Evolutionary conservation across 2,329 filamentous ascomycete genomes (phyloP).

Genomic region (Fusarium luffae): DNA sequence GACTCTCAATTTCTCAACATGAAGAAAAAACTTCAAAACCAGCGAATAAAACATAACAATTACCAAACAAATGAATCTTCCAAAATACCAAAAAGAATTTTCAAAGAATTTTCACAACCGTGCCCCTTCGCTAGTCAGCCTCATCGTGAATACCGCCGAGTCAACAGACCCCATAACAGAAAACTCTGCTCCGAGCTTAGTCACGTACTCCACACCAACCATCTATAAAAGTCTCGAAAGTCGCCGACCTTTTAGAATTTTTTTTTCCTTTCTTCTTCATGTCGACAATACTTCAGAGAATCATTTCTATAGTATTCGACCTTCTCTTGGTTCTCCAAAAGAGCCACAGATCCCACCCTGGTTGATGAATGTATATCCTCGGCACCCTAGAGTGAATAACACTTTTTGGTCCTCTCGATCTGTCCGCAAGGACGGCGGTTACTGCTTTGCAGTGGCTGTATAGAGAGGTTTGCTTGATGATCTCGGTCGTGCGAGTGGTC

Average conservation of each 20-base stretch:
- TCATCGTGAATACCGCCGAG: background rate
- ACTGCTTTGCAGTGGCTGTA: slow-evolving; percentile 63
- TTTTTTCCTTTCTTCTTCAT: slow-evolving; percentile 64
- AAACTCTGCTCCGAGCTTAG: slow-evolving; percentile 3
- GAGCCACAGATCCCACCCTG: slow-evolving; percentile 87
- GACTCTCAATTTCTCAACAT: background rate
- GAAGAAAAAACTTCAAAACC: background rate
- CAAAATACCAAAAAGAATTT: background rate
- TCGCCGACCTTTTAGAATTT: slow-evolving; percentile 47
- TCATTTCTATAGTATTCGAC: slow-evolving; percentile 99
- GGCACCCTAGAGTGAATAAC: slow-evolving; percentile 60
- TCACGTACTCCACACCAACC: background rate
- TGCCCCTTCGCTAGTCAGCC: slow-evolving; percentile 13
- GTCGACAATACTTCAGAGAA: slow-evolving; percentile 79
- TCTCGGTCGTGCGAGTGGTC: slow-evolving; percentile 81
- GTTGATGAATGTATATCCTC: slow-evolving; percentile 73
- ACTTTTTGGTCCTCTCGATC: slow-evolving; percentile 41
- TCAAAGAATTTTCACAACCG: slow-evolving; percentile 3
- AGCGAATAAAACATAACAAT: background rate
- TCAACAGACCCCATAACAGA: background rate
- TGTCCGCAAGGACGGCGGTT: slow-evolving; percentile 66
- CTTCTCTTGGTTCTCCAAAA: slow-evolving; percentile 90
- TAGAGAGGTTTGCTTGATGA: slow-evolving; percentile 85
- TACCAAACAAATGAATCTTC: background rate
- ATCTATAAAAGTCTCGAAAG: slow-evolving; percentile 27